Conservation (phyloP, 306 rosid species). For the Dalbergia cochinchinensis region DNA sequence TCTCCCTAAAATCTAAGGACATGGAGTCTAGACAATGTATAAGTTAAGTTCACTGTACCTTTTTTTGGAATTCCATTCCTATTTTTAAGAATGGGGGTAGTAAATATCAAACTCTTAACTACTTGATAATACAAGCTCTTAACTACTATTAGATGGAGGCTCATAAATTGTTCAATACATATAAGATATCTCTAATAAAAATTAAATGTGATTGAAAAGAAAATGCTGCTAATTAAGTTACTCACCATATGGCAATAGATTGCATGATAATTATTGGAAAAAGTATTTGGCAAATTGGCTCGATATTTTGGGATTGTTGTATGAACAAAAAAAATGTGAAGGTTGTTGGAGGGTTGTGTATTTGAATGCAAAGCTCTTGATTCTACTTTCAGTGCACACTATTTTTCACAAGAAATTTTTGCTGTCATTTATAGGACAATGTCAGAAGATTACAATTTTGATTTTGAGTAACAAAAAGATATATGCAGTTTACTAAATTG, state of each 20-base stretch:
- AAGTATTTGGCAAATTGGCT: not conserved
- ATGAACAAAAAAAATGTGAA: not conserved
- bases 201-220: conserved; percentile 17
- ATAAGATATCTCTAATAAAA: not conserved
- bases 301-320: not conserved
- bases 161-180: not conserved
- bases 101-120: not conserved
- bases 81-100: not conserved
- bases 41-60: not conserved
- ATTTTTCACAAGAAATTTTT: not conserved
- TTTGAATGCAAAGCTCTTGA: conserved; percentile 15
- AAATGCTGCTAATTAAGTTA: conserved; percentile 15
- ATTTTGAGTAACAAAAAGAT: not conserved
- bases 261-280: conserved; percentile 21
- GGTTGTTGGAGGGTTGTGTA: conserved; percentile 11
- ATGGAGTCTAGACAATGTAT: not conserved
- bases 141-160: not conserved
- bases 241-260: conserved; percentile 13
- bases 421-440: not conserved
- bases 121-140: not conserved
- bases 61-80: not conserved
- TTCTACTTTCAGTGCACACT: not conserved
- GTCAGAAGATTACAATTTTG: not conserved
- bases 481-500: not conserved
- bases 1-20: not conserved